These are phyloP conservation scores for Vitis riparia DNA, from an alignment of 164 flowering plant genomes.

Conservation along the genomic window DNA sequence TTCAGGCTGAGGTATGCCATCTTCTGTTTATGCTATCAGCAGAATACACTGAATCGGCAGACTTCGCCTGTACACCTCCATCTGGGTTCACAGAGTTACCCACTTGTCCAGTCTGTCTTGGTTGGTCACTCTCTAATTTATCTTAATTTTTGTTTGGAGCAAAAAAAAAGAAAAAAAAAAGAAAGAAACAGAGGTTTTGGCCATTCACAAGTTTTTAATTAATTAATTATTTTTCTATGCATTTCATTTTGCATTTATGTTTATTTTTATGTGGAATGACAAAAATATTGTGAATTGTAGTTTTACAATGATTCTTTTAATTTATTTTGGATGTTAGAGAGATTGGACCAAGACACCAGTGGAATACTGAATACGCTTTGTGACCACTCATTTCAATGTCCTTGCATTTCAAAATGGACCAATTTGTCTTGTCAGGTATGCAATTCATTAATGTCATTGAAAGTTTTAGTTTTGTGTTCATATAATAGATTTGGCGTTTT, in stretches of 20 bases:
- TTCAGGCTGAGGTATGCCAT: conserved; percentile 90
- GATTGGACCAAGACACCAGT: conserved; percentile 93
- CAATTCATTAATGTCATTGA: not conserved
- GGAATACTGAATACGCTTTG: conserved; percentile 80
- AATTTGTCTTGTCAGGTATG: conserved; percentile 86
- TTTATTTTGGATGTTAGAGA: conserved; percentile 45
- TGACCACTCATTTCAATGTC: conserved; percentile 93
- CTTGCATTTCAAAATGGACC: conserved; percentile 88
- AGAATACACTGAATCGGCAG: conserved; percentile 58
- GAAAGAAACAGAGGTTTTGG: too few species aligned
- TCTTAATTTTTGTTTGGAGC: not conserved
- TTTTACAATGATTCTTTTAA: not conserved
- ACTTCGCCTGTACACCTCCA: conserved; percentile 66
- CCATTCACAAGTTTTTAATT: not conserved
- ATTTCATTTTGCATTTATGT: not conserved
- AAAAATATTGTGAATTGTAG: not conserved
- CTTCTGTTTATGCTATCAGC: conserved; percentile 56
- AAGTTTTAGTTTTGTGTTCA: too few species aligned
- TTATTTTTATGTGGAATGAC: not conserved
- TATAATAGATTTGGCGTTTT: too few species aligned
- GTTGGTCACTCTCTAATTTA: conserved; percentile 34
- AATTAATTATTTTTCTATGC: not conserved
- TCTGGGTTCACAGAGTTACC: conserved; percentile 76
- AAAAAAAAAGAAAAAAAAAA: too few species aligned
- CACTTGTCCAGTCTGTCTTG: conserved; percentile 91